phyloP scores from a whole-genome alignment of 2,329 filamentous ascomycete genomes.

The Monilinia aucupariae region DNA sequence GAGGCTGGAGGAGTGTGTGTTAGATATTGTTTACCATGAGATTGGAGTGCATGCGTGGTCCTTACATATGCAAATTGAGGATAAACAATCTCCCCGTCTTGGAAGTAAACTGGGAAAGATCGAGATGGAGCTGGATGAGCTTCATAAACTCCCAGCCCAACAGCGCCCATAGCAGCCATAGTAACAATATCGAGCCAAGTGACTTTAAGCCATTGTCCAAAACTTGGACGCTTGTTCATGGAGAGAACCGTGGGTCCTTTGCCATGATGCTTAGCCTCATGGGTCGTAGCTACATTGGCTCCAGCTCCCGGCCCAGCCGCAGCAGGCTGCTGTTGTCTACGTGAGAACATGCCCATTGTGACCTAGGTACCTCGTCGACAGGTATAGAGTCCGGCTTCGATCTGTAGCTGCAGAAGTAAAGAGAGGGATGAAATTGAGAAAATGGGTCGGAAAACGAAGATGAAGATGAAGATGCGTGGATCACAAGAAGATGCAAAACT shows the following conservation, averaged over 20 bases:
- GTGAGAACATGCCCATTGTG: constrained; percentile 15
- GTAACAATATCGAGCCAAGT: constrained; percentile 64
- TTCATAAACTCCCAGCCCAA: constrained; percentile 63
- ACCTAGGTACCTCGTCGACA: not conserved
- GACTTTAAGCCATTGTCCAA: constrained; percentile 64
- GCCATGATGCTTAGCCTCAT: constrained; percentile 1
- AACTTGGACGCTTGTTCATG: constrained; percentile 51
- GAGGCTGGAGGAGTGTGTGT: constrained; percentile 32
- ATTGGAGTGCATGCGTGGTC: not conserved
- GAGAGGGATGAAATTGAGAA: not conserved
- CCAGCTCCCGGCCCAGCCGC: not conserved
- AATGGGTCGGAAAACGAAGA: too few species aligned
- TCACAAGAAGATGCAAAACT: not conserved
- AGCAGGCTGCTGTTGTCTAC: not conserved
- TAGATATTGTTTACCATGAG: not conserved
- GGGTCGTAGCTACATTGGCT: constrained; percentile 5
- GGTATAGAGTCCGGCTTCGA: not conserved
- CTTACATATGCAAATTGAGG: constrained; percentile 59
- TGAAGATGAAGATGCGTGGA: too few species aligned
- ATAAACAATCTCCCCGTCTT: constrained; percentile 62
- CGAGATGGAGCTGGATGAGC: constrained; percentile 60
- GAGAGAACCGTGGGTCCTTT: constrained; percentile 28
- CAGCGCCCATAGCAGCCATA: constrained; percentile 59
- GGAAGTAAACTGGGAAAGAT: constrained; percentile 64
- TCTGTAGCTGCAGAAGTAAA: not conserved